Percentiles rank a stretch among this genome's conserved stretches.
Conservation (phyloP, 129 eudicot species). For the Daucus carota region DNA sequence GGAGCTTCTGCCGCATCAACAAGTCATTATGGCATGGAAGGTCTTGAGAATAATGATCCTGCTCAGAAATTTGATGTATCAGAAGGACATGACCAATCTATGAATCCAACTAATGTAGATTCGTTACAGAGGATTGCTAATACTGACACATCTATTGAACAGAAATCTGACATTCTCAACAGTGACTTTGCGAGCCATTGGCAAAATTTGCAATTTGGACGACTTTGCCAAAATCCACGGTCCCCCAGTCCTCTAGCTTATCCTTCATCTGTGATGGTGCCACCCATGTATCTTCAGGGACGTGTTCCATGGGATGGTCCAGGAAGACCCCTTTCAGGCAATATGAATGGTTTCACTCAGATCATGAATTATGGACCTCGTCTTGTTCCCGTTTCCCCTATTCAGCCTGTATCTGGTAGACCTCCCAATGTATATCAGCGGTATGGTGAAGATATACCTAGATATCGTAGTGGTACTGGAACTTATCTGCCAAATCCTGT, state of each 20-base stretch:
- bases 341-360: slow-evolving; percentile 61
- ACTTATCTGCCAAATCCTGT: slow-evolving; percentile 94
- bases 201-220: slow-evolving; percentile 82
- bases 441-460: slow-evolving; percentile 71
- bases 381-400: slow-evolving; percentile 61
- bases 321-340: slow-evolving; percentile 67
- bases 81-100: slow-evolving; percentile 37
- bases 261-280: slow-evolving; percentile 82
- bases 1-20: slow-evolving; percentile 43
- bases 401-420: slow-evolving; percentile 51
- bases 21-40: slow-evolving; percentile 40
- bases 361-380: slow-evolving; percentile 77
- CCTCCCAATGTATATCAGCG: slow-evolving; percentile 62
- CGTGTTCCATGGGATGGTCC: slow-evolving; percentile 82
- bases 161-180: slow-evolving; percentile 59
- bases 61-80: slow-evolving; percentile 30
- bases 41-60: slow-evolving; percentile 41
- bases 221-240: slow-evolving; percentile 69
- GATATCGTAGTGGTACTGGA: slow-evolving; percentile 92
- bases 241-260: slow-evolving; percentile 40
- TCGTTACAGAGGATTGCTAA: slow-evolving; percentile 26
- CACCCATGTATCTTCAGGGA: slow-evolving; percentile 79
- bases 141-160: slow-evolving; percentile 43
- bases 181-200: slow-evolving; percentile 89
- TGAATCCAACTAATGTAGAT: slow-evolving; percentile 29